Percentiles rank a stretch among this genome's conserved stretches.
Evolutionary conservation across 83 land plant species (phyloP).

Genomic region (Larix sibirica): DNA sequence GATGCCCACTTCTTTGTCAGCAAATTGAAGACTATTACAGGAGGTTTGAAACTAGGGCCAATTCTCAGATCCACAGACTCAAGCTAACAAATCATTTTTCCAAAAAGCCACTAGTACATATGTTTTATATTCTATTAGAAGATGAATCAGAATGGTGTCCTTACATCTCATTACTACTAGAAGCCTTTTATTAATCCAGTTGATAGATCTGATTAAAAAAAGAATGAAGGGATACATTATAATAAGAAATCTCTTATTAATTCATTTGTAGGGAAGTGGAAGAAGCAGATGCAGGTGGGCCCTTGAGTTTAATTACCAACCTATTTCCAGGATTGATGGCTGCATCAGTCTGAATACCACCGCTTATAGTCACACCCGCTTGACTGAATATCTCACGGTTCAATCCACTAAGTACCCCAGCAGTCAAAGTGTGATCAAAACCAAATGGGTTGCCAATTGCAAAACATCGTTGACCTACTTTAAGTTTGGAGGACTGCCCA

Average conservation of each 20-base stretch:
- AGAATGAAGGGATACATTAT: not conserved
- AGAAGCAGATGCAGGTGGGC: not conserved
- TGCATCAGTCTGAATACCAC: slow-evolving; percentile 98
- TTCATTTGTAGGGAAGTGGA: not conserved
- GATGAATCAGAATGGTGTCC: not conserved
- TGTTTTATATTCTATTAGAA: too few species aligned
- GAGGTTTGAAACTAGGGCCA: not conserved
- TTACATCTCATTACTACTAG: not conserved
- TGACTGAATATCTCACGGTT: slow-evolving; percentile 91
- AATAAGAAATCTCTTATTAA: not conserved
- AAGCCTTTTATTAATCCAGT: not conserved
- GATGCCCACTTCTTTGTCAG: not conserved
- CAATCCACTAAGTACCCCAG: slow-evolving; percentile 94
- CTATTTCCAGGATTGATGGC: slow-evolving; percentile 99
- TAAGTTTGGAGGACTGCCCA: slow-evolving; percentile 73
- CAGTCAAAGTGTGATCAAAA: slow-evolving; percentile 96
- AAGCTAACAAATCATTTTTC: not conserved
- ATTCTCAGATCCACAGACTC: not conserved
- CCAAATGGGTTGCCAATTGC: slow-evolving; percentile 99
- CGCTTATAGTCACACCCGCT: slow-evolving; percentile 86
- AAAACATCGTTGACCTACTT: slow-evolving; percentile 92
- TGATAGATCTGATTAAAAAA: not conserved
- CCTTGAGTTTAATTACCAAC: slow-evolving; percentile 25
- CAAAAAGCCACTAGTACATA: not conserved
- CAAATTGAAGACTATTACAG: slow-evolving; percentile 2